These are phyloP conservation scores for Arctium lappa DNA, from an alignment of 129 eudicot genomes.

Conservation along the genomic window DNA sequence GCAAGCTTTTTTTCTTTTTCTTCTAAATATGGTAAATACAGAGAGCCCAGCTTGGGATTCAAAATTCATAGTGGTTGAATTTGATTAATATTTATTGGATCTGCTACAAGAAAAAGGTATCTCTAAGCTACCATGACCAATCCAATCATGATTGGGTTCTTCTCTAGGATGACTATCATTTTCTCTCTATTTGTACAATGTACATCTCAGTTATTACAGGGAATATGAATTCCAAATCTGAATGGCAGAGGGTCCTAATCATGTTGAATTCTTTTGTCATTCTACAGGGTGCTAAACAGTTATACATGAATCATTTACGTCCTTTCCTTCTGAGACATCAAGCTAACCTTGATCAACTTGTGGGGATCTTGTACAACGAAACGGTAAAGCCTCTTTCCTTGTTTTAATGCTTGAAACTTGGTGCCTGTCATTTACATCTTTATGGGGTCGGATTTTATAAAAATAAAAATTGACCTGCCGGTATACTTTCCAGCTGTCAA, in stretches of 20 bases:
- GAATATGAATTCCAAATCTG: background rate
- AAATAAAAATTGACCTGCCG: background rate
- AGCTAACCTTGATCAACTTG: slow-evolving; percentile 63
- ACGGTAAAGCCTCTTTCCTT: slow-evolving; percentile 42
- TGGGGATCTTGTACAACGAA: slow-evolving; percentile 52
- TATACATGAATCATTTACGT: slow-evolving; percentile 67
- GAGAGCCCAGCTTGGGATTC: background rate
- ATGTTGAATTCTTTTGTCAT: slow-evolving; percentile 15
- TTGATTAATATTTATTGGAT: background rate
- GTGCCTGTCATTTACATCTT: background rate
- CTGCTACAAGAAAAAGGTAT: background rate
- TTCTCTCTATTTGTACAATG: background rate
- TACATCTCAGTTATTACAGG: background rate
- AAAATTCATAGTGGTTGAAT: background rate
- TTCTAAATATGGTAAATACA: background rate
- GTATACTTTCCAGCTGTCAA: background rate
- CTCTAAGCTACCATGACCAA: background rate
- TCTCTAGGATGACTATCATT: background rate
- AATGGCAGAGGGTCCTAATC: background rate
- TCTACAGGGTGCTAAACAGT: slow-evolving; percentile 75
- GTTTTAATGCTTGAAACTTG: background rate
- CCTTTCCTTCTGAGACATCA: slow-evolving; percentile 87
- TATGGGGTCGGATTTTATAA: background rate
- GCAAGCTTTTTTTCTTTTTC: background rate
- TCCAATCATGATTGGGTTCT: background rate